A percentile compares a stretch with the other conserved stretches of the same genome.
phyloP scores from a whole-genome alignment of 169 alveolate genomes.

The Plasmodium billcollinsi region DNA sequence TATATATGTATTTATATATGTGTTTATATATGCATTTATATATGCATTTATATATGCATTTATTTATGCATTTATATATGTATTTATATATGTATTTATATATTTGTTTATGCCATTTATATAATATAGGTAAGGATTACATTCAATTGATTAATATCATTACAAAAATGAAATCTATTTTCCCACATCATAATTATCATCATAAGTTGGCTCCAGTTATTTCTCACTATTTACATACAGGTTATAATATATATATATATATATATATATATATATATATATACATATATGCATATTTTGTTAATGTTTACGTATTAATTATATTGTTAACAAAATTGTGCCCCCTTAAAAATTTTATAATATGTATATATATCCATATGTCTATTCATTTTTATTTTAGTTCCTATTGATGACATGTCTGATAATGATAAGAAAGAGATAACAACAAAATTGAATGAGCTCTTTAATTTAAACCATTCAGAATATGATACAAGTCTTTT shows the following conservation, averaged over 20 bases:
- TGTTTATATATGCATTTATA: too few relatives aligned
- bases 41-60: neutral
- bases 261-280: neutral
- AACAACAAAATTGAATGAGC: conserved; percentile 19
- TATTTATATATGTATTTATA: neutral
- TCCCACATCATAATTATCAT: conserved; percentile 61
- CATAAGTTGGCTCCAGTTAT: conserved; percentile 54
- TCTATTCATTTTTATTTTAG: conserved; percentile 8
- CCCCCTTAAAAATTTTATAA: neutral
- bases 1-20: neutral
- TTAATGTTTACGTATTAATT: neutral
- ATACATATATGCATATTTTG: neutral
- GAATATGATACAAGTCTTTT: conserved; percentile 15
- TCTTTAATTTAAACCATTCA: conserved; percentile 29
- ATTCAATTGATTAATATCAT: conserved; percentile 25
- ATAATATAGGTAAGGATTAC: conserved; percentile 31
- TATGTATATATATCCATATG: neutral
- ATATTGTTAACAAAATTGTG: neutral
- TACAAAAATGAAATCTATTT: conserved; percentile 35
- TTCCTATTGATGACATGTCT: conserved; percentile 7
- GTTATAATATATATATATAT: conserved; percentile 10
- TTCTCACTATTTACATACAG: conserved; percentile 56
- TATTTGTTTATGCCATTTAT: neutral
- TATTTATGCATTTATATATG: neutral
- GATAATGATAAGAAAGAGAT: conserved; percentile 34